Evolutionary conservation across 1,284 basidiomycete genomes (phyloP).

Genomic region (Cryptococcus neoformans): DNA sequence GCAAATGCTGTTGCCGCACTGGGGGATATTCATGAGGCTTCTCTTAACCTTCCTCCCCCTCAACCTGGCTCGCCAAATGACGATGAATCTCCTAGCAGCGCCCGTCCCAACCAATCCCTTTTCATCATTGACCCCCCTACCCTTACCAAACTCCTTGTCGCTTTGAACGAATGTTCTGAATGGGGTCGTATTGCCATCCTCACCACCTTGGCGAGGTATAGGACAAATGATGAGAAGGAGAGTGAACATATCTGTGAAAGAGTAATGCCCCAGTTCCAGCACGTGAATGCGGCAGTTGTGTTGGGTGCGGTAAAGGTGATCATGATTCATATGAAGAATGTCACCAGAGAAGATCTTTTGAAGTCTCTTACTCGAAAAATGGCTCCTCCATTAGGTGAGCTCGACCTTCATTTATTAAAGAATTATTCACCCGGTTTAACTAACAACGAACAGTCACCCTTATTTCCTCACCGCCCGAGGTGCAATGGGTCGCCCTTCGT

Average conservation of each 20-base stretch:
- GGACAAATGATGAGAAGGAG: constrained; percentile 81
- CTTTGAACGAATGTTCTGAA: constrained; percentile 97
- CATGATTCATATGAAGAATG: constrained; percentile 90
- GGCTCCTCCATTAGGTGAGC: constrained; percentile 80
- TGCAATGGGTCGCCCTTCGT: constrained; percentile 95
- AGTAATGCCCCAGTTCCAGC: constrained; percentile 97
- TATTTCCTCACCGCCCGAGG: constrained; percentile 93
- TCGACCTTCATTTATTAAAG: too few species aligned
- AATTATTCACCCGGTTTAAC: too few species aligned
- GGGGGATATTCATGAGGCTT: constrained; percentile 79
- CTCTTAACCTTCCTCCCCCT: constrained; percentile 35
- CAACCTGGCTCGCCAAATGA: constrained; percentile 27
- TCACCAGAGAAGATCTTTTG: constrained; percentile 78
- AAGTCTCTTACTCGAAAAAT: constrained; percentile 91
- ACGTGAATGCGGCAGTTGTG: constrained; percentile 92
- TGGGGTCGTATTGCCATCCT: constrained; percentile 96
- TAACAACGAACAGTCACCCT: constrained; percentile 65
- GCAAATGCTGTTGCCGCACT: constrained; percentile 96
- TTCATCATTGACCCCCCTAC: constrained; percentile 80
- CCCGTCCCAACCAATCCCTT: constrained; percentile 52
- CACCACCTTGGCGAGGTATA: constrained; percentile 80
- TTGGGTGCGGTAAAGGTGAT: constrained; percentile 95
- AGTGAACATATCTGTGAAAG: constrained; percentile 98
- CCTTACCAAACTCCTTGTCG: constrained; percentile 87
- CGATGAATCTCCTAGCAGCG: constrained; percentile 58